Conservation (phyloP, 371 early-diverging fungal genomes). For the Zopfochytrium polystomum region DNA sequence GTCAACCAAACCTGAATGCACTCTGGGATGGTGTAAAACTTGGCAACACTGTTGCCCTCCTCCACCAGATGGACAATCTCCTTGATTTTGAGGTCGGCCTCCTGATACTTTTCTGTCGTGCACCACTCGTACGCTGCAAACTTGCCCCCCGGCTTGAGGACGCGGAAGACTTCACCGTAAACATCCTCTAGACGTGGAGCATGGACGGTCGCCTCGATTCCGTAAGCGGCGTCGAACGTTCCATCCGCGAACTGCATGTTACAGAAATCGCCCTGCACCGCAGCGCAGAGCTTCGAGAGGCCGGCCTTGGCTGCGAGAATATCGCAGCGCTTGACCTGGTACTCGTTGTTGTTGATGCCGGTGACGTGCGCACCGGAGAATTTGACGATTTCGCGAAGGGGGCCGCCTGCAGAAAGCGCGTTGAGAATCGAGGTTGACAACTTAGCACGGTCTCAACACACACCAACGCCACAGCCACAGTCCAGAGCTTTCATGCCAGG, state of each 20-base stretch:
- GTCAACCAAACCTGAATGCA: slow-evolving; percentile 28
- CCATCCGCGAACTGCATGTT: slow-evolving; percentile 82
- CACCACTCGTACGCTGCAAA: slow-evolving; percentile 94
- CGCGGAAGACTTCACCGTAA: slow-evolving; percentile 83
- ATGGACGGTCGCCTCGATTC: slow-evolving; percentile 90
- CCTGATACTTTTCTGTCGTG: slow-evolving; percentile 79
- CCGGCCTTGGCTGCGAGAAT: slow-evolving; percentile 67
- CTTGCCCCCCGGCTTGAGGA: slow-evolving; percentile 84
- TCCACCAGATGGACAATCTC: slow-evolving; percentile 79
- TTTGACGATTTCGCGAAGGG: slow-evolving; percentile 84
- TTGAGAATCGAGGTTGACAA: too few relatives aligned
- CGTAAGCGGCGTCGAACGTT: slow-evolving; percentile 80
- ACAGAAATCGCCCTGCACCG: slow-evolving; percentile 78
- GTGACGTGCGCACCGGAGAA: slow-evolving; percentile 86
- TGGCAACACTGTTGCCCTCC: slow-evolving; percentile 82
- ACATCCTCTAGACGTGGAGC: slow-evolving; percentile 69
- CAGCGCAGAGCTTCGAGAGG: slow-evolving; percentile 42
- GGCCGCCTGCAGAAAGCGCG: slow-evolving; percentile 77
- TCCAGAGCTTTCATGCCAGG: slow-evolving; percentile 66
- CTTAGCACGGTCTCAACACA: too few relatives aligned
- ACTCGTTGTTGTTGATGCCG: slow-evolving; percentile 93
- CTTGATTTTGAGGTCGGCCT: slow-evolving; percentile 65
- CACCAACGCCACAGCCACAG: slow-evolving; percentile 87
- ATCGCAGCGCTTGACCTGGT: slow-evolving; percentile 79
- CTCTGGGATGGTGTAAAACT: slow-evolving; percentile 64